Percentiles rank a stretch among this genome's conserved stretches.
phyloP scores from a whole-genome alignment of 345 rosid genomes.

The Pistacia integerrima region DNA sequence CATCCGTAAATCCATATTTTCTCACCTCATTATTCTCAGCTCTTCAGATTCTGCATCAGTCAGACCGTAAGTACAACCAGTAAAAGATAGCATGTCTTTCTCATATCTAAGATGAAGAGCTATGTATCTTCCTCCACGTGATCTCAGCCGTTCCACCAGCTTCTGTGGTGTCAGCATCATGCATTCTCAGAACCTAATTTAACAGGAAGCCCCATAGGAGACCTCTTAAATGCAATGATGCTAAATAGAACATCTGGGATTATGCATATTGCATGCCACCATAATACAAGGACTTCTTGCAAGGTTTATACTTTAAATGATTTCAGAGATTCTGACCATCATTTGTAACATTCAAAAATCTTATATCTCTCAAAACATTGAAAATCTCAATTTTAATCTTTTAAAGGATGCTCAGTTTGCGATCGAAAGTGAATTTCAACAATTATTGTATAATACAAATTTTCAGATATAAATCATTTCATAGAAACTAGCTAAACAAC shows the following conservation, averaged over 20 bases:
- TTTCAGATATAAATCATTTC: too few relatives aligned
- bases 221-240: slow-evolving; percentile 74
- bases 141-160: slow-evolving; percentile 89
- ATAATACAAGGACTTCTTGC: background rate
- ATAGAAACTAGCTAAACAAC: too few relatives aligned
- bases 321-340: background rate
- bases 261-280: slow-evolving; percentile 17
- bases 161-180: slow-evolving; percentile 92
- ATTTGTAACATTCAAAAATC: background rate
- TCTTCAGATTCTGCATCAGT: slow-evolving; percentile 81
- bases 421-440: too few relatives aligned
- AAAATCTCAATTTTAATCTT: background rate
- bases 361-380: background rate
- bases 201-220: slow-evolving; percentile 91
- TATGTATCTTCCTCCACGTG: slow-evolving; percentile 69
- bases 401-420: background rate
- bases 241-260: slow-evolving; percentile 27
- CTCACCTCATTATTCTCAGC: slow-evolving; percentile 80
- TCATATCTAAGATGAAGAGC: slow-evolving; percentile 96
- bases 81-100: slow-evolving; percentile 96
- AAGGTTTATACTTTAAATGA: slow-evolving; percentile 7
- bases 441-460: too few relatives aligned
- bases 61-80: slow-evolving; percentile 88
- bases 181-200: slow-evolving; percentile 91
- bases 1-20: slow-evolving; percentile 10